Evolutionary conservation across 2,329 filamentous ascomycete species (phyloP).

Genomic region (Aspergillus novoparasiticus): DNA sequence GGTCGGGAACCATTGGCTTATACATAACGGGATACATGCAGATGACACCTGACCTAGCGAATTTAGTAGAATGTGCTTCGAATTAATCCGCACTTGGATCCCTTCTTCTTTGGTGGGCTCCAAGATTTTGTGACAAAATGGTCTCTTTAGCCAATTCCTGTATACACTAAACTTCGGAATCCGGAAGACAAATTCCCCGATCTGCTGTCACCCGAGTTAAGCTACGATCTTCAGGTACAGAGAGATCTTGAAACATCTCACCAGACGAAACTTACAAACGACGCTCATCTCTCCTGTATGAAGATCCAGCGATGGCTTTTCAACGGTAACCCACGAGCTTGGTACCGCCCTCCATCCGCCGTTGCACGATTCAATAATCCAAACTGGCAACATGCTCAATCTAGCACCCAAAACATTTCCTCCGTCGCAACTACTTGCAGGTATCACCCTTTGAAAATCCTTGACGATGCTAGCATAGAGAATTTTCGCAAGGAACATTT

Average conservation of each 20-base stretch:
- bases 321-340: slow-evolving; percentile 17
- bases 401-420: slow-evolving; percentile 1
- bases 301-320: slow-evolving; percentile 28
- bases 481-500: slow-evolving; percentile 60
- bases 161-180: not conserved
- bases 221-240: not conserved
- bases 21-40: no score
- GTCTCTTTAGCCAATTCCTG: not conserved
- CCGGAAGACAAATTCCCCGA: slow-evolving; percentile 14
- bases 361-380: not conserved
- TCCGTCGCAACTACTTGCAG: slow-evolving; percentile 6
- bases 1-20: not conserved
- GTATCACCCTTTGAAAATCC: slow-evolving; percentile 30
- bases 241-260: not conserved
- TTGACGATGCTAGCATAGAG: slow-evolving; percentile 41
- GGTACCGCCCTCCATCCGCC: slow-evolving; percentile 5
- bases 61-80: not conserved
- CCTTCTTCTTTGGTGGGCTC: not conserved
- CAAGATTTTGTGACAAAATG: not conserved
- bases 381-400: not conserved
- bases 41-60: not conserved
- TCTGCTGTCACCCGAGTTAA: not conserved
- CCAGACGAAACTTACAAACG: not conserved
- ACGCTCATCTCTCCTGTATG: slow-evolving; percentile 25
- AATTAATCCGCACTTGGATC: not conserved